These are phyloP conservation scores for Hymenoscyphus fraxineus DNA, from an alignment of 2,329 filamentous ascomycete genomes.

Conservation along the genomic window DNA sequence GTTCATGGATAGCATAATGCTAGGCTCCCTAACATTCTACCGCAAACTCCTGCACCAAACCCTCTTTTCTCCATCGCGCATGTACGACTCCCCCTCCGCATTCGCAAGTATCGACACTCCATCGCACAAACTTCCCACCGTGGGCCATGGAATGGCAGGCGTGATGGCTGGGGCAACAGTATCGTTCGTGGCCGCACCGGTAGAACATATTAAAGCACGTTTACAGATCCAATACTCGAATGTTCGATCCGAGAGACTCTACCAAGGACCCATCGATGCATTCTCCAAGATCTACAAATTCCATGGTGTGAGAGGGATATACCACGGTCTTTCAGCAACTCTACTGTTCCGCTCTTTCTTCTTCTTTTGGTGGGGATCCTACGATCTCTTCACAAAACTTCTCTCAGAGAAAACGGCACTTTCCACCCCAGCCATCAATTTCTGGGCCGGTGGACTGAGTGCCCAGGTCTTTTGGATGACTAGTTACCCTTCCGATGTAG, in stretches of 20 bases:
- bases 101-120: constrained; percentile 20
- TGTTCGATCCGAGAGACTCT: constrained; percentile 71
- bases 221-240: constrained; percentile 92
- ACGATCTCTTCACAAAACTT: constrained; percentile 74
- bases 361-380: constrained; percentile 98
- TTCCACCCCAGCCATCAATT: constrained; percentile 79
- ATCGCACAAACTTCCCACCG: constrained; percentile 57
- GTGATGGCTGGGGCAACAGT: constrained; percentile 85
- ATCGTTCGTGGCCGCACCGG: constrained; percentile 85
- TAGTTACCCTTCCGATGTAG: constrained; percentile 85
- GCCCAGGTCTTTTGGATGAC: constrained; percentile 95
- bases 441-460: constrained; percentile 92
- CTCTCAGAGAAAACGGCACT: constrained; percentile 65
- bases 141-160: constrained; percentile 85
- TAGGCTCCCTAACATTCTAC: constrained; percentile 88
- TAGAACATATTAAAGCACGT: constrained; percentile 92
- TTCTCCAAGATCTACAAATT: constrained; percentile 61
- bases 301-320: constrained; percentile 78
- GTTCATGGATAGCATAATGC: constrained; percentile 92
- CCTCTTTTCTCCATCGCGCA: constrained; percentile 59
- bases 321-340: constrained; percentile 80
- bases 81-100: constrained; percentile 29
- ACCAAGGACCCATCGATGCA: constrained; percentile 85
- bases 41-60: constrained; percentile 77
- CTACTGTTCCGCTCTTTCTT: constrained; percentile 89